These are phyloP conservation scores for Dissophora ornata DNA, from an alignment of 192 early-diverging fungal species.

Conservation along the genomic window DNA sequence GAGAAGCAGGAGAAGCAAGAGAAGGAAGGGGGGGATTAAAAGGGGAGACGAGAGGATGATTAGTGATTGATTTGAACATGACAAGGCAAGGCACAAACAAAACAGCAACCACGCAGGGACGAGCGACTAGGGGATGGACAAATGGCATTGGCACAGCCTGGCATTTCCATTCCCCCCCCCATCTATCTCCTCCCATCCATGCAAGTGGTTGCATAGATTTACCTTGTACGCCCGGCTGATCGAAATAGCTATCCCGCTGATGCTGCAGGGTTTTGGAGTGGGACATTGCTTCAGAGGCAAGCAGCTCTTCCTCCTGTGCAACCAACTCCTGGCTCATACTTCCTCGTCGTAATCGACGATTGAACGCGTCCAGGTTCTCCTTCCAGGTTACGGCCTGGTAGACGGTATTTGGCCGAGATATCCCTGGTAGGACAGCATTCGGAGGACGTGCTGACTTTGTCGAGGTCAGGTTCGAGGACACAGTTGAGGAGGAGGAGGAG, in stretches of 20 bases:
- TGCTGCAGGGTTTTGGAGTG: constrained; percentile 23
- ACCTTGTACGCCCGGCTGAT: constrained; percentile 8
- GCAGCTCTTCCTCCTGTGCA: constrained; percentile 28
- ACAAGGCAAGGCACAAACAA: too few species aligned
- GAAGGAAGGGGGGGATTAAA: not conserved
- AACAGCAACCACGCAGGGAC: too few species aligned
- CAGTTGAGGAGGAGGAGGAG: constrained; percentile 11
- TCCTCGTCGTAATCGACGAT: constrained; percentile 39
- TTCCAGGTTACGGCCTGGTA: constrained; percentile 52
- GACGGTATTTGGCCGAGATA: constrained; percentile 28
- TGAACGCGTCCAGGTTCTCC: constrained; percentile 52
- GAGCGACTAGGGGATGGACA: too few species aligned
- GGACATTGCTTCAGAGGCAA: constrained; percentile 2
- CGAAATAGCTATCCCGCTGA: constrained; percentile 1
- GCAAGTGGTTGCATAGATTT: not conserved
- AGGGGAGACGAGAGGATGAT: too few species aligned
- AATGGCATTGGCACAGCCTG: too few species aligned
- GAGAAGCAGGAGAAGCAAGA: not conserved
- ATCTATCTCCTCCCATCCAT: too few species aligned
- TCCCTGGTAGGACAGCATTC: constrained; percentile 8
- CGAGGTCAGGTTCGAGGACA: not conserved
- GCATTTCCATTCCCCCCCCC: too few species aligned
- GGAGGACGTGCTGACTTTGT: constrained; percentile 11
- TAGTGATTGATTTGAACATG: too few species aligned
- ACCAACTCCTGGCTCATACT: constrained; percentile 36